phyloP scores from a whole-genome alignment of 2,329 filamentous ascomycete species.

The Colletotrichum aenigma region DNA sequence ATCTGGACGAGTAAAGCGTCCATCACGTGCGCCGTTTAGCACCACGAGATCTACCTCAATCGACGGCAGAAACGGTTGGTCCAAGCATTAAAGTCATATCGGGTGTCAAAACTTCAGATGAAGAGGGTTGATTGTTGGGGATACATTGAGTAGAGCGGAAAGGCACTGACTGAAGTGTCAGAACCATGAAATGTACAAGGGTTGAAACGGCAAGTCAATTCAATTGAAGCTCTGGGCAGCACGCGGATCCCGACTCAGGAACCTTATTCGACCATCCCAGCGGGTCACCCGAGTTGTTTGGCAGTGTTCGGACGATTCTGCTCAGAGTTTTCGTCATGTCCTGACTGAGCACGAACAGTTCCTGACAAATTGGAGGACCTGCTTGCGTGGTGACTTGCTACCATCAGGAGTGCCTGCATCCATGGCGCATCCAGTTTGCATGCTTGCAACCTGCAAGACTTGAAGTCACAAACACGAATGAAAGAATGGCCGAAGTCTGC shows the following conservation, averaged over 20 bases:
- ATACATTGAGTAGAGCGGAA: background rate
- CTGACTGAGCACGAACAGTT: background rate
- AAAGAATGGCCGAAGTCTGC: background rate
- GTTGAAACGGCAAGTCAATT: background rate
- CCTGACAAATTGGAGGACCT: background rate
- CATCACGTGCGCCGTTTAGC: background rate
- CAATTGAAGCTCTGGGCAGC: background rate
- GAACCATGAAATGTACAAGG: background rate
- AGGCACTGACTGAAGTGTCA: background rate
- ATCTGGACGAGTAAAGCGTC: background rate
- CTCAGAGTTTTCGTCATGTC: background rate
- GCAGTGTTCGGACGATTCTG: constrained; percentile 4
- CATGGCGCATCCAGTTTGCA: background rate
- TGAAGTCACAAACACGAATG: background rate
- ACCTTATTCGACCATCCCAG: background rate
- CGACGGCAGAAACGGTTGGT: background rate
- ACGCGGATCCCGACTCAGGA: background rate
- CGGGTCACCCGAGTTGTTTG: background rate
- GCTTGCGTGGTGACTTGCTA: background rate
- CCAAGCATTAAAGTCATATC: background rate
- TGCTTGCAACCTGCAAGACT: background rate
- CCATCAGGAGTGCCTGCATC: background rate
- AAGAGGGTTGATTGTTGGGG: background rate
- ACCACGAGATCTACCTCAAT: background rate
- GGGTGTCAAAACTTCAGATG: background rate